Evolutionary conservation across 2,329 filamentous ascomycete species (phyloP).

Genomic region (Pseudogymnoascus sp.): DNA sequence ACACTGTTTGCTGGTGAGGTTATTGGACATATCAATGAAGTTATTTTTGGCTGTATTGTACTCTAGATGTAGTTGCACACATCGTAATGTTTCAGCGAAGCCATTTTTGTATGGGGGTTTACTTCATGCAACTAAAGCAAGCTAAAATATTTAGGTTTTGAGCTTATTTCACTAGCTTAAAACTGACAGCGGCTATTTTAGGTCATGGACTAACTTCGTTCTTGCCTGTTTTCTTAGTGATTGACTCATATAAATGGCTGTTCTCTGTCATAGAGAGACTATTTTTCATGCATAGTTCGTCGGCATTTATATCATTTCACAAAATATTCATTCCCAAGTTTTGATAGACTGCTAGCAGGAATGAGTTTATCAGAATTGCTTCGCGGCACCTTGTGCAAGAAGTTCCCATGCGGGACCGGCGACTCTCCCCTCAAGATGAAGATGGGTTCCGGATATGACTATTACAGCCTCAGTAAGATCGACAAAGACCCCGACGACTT

Average conservation of each 20-base stretch:
- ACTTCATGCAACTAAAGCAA: background rate
- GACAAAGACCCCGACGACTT: background rate
- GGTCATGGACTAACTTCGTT: background rate
- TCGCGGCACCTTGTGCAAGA: background rate
- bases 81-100: background rate
- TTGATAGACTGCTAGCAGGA: background rate
- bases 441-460: background rate
- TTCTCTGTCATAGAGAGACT: background rate
- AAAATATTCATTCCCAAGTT: background rate
- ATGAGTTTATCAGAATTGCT: background rate
- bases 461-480: background rate
- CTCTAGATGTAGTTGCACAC: background rate
- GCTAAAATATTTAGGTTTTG: background rate
- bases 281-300: background rate
- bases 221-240: background rate
- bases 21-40: background rate
- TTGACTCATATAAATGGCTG: background rate
- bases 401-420: background rate
- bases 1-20: background rate
- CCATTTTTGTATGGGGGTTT: background rate
- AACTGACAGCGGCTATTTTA: background rate
- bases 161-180: background rate
- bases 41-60: background rate
- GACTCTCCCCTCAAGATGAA: background rate
- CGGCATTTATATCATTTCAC: background rate